Evolutionary conservation across 257 asterid genomes (phyloP).

Genomic region (Cynanchum wilfordii): DNA sequence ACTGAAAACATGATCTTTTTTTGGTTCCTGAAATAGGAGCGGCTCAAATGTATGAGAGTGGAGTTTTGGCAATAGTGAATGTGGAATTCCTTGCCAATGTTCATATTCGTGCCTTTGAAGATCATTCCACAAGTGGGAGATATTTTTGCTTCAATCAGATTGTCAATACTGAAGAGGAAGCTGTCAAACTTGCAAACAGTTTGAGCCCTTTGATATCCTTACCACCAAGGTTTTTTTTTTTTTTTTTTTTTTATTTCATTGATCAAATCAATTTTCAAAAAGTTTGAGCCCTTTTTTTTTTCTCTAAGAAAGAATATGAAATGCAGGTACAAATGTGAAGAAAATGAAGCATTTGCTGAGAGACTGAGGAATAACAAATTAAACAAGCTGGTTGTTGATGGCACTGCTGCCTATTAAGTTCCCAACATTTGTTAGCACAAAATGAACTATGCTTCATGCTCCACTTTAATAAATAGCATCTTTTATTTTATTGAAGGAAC

Average conservation of each 20-base stretch:
- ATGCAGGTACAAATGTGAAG: constrained; percentile 27
- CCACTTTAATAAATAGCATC: neutral
- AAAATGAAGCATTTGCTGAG: constrained; percentile 31
- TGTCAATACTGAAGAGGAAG: constrained; percentile 33
- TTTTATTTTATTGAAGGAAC: neutral
- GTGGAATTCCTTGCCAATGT: constrained; percentile 40
- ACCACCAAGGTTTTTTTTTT: constrained; percentile 37
- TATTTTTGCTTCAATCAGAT: constrained; percentile 39
- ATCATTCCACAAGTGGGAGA: constrained; percentile 35
- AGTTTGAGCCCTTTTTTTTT: too few species aligned
- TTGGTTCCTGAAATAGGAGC: constrained; percentile 13
- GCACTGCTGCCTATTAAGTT: constrained; percentile 18
- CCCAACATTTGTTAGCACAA: too few species aligned
- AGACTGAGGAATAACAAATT: constrained; percentile 36
- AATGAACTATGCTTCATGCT: too few species aligned
- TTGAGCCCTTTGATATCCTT: constrained; percentile 40
- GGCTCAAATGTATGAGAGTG: constrained; percentile 44
- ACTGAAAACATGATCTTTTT: too few species aligned
- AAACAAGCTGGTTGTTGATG: constrained; percentile 31
- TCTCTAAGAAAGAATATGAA: too few species aligned
- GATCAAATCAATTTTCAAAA: too few species aligned
- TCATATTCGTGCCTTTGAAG: constrained; percentile 42
- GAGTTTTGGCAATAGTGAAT: constrained; percentile 36
- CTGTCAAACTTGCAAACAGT: constrained; percentile 29
- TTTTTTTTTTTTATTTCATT: too few species aligned